A percentile compares a stretch with the other conserved stretches of the same genome.
These are phyloP conservation scores for Phellopilus nigrolimitatus DNA, from an alignment of 1,284 basidiomycete genomes.

Conservation along the genomic window DNA sequence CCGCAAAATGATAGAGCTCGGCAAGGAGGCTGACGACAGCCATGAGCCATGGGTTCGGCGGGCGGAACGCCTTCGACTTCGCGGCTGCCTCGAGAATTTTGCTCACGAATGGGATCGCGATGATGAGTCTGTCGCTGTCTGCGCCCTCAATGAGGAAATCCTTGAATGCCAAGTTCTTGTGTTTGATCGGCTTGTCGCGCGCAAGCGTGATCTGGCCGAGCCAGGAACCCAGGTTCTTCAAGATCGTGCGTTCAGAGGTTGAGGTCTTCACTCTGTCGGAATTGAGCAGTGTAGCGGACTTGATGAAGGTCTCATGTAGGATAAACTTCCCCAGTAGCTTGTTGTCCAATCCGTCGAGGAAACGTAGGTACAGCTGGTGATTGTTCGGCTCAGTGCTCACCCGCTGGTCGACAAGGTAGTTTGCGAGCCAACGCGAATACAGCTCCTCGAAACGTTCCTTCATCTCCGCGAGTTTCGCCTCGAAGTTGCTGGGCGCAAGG, in stretches of 20 bases:
- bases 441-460: conserved; percentile 73
- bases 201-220: conserved; percentile 92
- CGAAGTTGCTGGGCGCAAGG: conserved; percentile 91
- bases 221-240: conserved; percentile 97
- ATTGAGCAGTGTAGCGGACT: conserved; percentile 84
- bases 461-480: conserved; percentile 83
- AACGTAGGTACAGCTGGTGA: conserved; percentile 90
- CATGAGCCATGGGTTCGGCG: conserved; percentile 98
- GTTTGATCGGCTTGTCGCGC: conserved; percentile 86
- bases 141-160: conserved; percentile 95
- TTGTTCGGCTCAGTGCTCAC: conserved; percentile 98
- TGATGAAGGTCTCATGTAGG: conserved; percentile 90
- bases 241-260: conserved; percentile 77
- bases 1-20: conserved; percentile 95
- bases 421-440: conserved; percentile 93
- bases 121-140: conserved; percentile 86
- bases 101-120: conserved; percentile 98
- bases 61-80: conserved; percentile 87
- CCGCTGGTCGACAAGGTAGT: conserved; percentile 95
- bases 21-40: conserved; percentile 88
- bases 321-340: conserved; percentile 69
- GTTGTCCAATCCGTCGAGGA: conserved; percentile 80
- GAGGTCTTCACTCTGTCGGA: conserved; percentile 87
- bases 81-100: conserved; percentile 92
- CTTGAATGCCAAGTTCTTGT: conserved; percentile 94